Evolutionary conservation across 1,139 yeast species (phyloP).

Genomic region (Diutina sp.): DNA sequence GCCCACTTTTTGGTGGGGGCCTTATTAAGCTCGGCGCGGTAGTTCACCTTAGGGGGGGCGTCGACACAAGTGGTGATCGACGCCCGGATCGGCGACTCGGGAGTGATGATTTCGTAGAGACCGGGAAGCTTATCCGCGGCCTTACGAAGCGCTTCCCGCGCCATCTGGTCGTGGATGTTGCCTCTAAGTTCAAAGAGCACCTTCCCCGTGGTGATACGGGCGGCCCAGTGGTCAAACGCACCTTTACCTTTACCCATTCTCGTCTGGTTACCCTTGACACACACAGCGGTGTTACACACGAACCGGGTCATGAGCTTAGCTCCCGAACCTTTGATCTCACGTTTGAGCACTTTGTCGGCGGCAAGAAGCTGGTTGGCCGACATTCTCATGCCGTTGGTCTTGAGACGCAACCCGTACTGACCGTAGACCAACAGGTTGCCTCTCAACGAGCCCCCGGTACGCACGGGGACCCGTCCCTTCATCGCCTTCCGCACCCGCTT

Average conservation of each 20-base stretch:
- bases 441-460: conserved; percentile 87
- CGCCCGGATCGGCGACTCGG: conserved; percentile 30
- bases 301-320: conserved; percentile 70
- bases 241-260: conserved; percentile 99
- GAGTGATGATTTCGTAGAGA: conserved; percentile 70
- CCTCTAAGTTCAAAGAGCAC: conserved; percentile 75
- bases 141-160: conserved; percentile 82
- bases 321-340: conserved; percentile 65
- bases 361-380: conserved; percentile 86
- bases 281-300: conserved; percentile 78
- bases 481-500: conserved; percentile 67
- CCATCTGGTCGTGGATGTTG: conserved; percentile 78
- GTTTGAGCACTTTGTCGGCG: conserved; percentile 76
- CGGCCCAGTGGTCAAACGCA: conserved; percentile 94
- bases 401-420: conserved; percentile 73
- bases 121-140: conserved; percentile 94
- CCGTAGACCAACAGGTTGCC: conserved; percentile 82
- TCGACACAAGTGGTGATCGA: conserved; percentile 21
- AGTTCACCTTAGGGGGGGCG: conserved; percentile 37
- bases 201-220: conserved; percentile 91
- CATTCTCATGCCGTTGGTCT: conserved; percentile 74
- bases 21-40: conserved; percentile 37
- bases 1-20: conserved; percentile 57
- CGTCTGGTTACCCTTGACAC: conserved; percentile 94
- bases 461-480: conserved; percentile 89